Evolutionary conservation across 2,329 filamentous ascomycete species (phyloP).

Genomic region (Penicillium sp.): DNA sequence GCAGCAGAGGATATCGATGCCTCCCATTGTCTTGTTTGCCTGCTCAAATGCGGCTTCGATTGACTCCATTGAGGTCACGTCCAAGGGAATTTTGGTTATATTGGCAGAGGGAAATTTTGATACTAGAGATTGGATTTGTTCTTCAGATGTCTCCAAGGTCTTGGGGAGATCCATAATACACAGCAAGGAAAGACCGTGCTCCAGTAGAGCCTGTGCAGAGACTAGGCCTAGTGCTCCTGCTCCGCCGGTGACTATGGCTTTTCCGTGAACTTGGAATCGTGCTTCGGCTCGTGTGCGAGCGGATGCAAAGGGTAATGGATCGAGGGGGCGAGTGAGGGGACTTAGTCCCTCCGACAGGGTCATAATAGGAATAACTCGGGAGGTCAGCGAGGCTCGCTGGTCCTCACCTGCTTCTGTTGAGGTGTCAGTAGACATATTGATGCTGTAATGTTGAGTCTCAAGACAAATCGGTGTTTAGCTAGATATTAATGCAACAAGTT

Average conservation of each 20-base stretch:
- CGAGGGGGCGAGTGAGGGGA: constrained; percentile 5
- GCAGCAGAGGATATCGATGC: constrained; percentile 58
- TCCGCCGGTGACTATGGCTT: constrained; percentile 59
- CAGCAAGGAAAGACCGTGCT: constrained; percentile 62
- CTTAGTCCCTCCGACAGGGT: constrained; percentile 17
- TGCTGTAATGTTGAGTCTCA: not conserved
- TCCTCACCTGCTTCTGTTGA: not conserved
- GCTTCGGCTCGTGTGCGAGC: constrained; percentile 9
- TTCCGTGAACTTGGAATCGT: constrained; percentile 22
- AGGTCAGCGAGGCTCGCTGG: constrained; percentile 4
- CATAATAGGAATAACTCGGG: constrained; percentile 18
- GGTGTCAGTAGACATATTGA: not conserved
- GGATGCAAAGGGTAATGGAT: constrained; percentile 6
- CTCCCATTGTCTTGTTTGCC: constrained; percentile 42
- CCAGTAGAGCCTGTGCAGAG: constrained; percentile 61
- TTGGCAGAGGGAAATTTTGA: constrained; percentile 54
- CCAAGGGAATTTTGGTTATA: constrained; percentile 53
- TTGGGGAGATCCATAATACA: constrained; percentile 58
- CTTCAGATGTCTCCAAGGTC: constrained; percentile 39
- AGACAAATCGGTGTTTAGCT: not conserved
- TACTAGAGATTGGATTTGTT: constrained; percentile 48
- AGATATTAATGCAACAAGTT: not conserved
- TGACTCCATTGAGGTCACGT: constrained; percentile 56
- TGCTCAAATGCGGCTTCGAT: constrained; percentile 22
- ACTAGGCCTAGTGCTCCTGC: constrained; percentile 62